Evolutionary conservation across 2,329 filamentous ascomycete species (phyloP).

Genomic region (Ophiocordyceps robertsii): DNA sequence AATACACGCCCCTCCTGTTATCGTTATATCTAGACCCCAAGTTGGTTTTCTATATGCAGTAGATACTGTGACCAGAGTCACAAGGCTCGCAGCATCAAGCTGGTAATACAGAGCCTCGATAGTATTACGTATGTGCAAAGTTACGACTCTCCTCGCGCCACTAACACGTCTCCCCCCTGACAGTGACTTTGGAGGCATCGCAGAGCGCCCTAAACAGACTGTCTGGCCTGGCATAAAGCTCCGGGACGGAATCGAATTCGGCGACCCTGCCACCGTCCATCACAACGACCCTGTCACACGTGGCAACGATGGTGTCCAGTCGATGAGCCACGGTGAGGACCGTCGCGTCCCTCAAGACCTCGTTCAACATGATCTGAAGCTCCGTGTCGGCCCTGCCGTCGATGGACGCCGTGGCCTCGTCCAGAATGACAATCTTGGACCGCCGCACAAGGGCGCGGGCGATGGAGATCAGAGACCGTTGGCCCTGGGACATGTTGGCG

Average conservation of each 20-base stretch:
- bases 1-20: too few relatives aligned
- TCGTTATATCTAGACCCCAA: too few relatives aligned
- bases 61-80: too few relatives aligned
- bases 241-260: conserved; percentile 62
- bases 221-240: conserved; percentile 53
- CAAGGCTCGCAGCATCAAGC: too few relatives aligned
- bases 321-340: conserved; percentile 87
- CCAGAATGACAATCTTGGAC: conserved; percentile 86
- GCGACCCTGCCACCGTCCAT: conserved; percentile 85
- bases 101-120: too few relatives aligned
- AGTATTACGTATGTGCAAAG: too few relatives aligned
- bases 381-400: conserved; percentile 96
- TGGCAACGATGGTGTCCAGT: conserved; percentile 80
- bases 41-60: too few relatives aligned
- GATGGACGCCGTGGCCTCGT: conserved; percentile 86
- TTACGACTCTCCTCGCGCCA: too few relatives aligned
- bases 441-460: conserved; percentile 79
- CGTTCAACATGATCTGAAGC: conserved; percentile 80
- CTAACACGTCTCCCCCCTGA: too few relatives aligned
- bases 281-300: conserved; percentile 80
- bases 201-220: conserved; percentile 50
- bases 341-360: conserved; percentile 74
- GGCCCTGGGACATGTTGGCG: conserved; percentile 87
- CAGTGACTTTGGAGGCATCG: too few relatives aligned
- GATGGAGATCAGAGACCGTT: conserved; percentile 89